Percentiles rank a stretch among this genome's conserved stretches.
These are phyloP conservation scores for Pseudonitzschia delicatissima DNA, from an alignment of 108 stramenopile genomes.

Conservation along the genomic window DNA sequence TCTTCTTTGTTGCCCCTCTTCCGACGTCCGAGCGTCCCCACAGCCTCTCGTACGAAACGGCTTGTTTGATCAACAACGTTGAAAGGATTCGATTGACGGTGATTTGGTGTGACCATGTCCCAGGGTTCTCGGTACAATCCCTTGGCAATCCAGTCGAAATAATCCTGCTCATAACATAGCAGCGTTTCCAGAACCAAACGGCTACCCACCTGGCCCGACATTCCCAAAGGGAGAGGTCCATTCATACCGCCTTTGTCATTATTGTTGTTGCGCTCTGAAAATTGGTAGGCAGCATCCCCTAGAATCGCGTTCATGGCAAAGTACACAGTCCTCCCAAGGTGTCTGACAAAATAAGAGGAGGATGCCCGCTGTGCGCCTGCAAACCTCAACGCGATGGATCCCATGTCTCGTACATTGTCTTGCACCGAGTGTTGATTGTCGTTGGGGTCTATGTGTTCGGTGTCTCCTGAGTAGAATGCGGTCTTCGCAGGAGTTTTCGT, in stretches of 20 bases:
- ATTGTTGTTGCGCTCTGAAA: background rate
- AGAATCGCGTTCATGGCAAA: constrained; percentile 28
- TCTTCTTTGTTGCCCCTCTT: constrained; percentile 8
- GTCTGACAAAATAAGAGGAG: constrained; percentile 25
- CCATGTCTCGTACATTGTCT: background rate
- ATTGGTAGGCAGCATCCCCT: constrained; percentile 11
- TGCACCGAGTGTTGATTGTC: background rate
- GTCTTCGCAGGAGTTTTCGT: background rate
- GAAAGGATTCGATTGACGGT: constrained; percentile 35
- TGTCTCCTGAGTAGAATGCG: background rate
- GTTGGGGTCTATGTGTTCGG: background rate
- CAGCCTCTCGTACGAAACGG: constrained; percentile 23
- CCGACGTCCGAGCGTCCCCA: constrained; percentile 30
- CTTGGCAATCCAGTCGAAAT: constrained; percentile 8
- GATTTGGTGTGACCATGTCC: constrained; percentile 15
- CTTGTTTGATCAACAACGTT: constrained; percentile 13
- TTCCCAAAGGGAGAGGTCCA: constrained; percentile 8
- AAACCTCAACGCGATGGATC: background rate
- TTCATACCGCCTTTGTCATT: background rate
- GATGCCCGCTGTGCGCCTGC: background rate
- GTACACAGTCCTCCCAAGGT: constrained; percentile 22
- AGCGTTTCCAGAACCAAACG: constrained; percentile 32
- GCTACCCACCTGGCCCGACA: background rate
- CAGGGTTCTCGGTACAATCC: constrained; percentile 29
- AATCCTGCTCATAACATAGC: constrained; percentile 36